Percentiles rank a stretch among this genome's conserved stretches.
Conservation (phyloP, 257 asterid species). For the Solanum infundibuliforme region DNA sequence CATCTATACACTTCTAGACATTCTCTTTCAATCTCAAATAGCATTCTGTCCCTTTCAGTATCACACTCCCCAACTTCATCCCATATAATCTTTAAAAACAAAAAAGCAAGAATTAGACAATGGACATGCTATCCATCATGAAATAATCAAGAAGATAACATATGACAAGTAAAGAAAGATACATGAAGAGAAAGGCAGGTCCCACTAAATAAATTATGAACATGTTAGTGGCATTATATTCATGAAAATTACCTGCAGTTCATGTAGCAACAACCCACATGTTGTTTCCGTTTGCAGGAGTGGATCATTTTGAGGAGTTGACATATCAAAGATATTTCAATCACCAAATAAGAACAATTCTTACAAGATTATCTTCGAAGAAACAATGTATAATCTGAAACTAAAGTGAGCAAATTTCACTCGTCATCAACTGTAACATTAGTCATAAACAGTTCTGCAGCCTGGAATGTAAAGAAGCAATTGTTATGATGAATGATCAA, state of each 20-base stretch:
- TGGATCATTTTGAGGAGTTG: constrained; percentile 24
- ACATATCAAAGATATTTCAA: constrained; percentile 18
- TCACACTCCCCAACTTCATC: constrained; percentile 96
- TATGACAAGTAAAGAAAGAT: not conserved
- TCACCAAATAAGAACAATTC: not conserved
- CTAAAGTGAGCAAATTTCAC: not conserved
- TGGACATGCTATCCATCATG: not conserved
- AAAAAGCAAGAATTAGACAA: not conserved
- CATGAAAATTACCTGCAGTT: constrained; percentile 18
- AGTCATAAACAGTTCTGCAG: not conserved
- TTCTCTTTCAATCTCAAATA: constrained; percentile 83
- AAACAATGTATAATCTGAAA: not conserved
- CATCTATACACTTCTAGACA: constrained; percentile 90
- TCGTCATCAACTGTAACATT: not conserved
- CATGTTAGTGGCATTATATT: not conserved
- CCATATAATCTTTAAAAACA: constrained; percentile 67
- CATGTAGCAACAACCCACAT: constrained; percentile 70
- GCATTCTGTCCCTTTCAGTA: constrained; percentile 66
- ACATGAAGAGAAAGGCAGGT: not conserved
- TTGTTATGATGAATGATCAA: not conserved
- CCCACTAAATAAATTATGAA: not conserved
- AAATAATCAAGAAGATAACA: not conserved
- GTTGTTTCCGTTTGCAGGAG: constrained; percentile 58
- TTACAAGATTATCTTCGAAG: not conserved
- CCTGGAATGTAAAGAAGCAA: not conserved